These are phyloP conservation scores for Apostasia shenzhenica DNA, from an alignment of 106 monocot species.

Conservation along the genomic window DNA sequence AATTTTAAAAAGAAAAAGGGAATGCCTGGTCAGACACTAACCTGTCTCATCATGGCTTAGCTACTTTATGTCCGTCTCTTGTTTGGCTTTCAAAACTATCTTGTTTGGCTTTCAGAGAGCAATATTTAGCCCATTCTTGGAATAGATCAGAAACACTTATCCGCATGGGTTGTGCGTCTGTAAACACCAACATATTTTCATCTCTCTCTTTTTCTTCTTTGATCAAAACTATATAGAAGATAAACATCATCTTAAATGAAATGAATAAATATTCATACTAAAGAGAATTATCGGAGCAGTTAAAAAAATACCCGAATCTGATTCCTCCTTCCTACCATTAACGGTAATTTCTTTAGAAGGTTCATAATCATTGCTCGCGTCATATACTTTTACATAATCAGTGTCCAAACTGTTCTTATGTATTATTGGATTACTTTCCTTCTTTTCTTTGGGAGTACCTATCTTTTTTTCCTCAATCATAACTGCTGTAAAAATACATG, in stretches of 20 bases:
- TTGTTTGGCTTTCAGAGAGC: conserved; percentile 1
- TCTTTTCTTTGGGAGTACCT: neutral
- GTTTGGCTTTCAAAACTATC: too few species aligned
- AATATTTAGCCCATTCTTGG: conserved; percentile 11
- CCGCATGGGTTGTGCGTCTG: conserved; percentile 2
- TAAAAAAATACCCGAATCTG: conserved; percentile 2
- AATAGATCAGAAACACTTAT: conserved; percentile 5
- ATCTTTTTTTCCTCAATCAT: neutral
- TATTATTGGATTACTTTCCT: neutral
- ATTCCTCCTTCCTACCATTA: neutral
- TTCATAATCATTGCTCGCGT: neutral
- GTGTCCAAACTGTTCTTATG: neutral
- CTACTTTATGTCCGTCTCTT: too few species aligned
- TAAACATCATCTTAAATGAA: too few species aligned
- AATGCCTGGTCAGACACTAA: too few species aligned
- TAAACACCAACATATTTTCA: neutral
- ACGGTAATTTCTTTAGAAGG: neutral
- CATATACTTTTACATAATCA: neutral
- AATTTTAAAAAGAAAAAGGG: too few species aligned
- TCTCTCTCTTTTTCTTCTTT: conserved; percentile 3
- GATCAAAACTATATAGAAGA: neutral
- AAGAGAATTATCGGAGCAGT: neutral
- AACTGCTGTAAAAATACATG: neutral
- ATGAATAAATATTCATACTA: too few species aligned
- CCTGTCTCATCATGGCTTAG: too few species aligned